Percentiles rank a stretch among this genome's conserved stretches.
Conservation (phyloP, 2,329 filamentous ascomycete species). For the Stromatinia cepivora region DNA sequence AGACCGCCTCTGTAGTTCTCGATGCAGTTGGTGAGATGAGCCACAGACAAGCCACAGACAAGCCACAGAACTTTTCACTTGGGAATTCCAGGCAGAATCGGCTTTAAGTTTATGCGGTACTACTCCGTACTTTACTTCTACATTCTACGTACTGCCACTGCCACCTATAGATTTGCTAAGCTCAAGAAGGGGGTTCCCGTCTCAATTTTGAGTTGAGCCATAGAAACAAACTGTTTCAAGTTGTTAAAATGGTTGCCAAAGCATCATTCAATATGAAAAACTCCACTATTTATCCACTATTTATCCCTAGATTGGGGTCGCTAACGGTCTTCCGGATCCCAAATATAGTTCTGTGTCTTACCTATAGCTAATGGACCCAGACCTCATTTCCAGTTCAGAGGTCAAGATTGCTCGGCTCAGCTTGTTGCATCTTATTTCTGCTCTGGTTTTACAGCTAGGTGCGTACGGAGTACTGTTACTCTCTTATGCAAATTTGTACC, state of each 20-base stretch:
- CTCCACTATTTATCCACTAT: background rate
- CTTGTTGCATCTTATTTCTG: background rate
- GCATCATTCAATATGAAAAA: background rate
- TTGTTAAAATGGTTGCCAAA: background rate
- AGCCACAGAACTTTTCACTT: too few relatives aligned
- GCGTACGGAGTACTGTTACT: background rate
- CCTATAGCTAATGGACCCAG: background rate
- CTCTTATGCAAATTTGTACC: background rate
- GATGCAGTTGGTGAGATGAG: too few relatives aligned
- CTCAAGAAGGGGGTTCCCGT: too few relatives aligned
- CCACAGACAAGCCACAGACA: too few relatives aligned
- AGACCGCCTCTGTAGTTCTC: too few relatives aligned
- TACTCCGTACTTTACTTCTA: too few relatives aligned
- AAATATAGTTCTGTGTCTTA: background rate
- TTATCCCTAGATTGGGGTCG: background rate
- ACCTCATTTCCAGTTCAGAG: conserved; percentile 9
- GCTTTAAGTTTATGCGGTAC: too few relatives aligned
- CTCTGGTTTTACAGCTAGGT: background rate
- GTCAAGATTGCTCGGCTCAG: background rate
- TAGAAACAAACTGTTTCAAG: background rate
- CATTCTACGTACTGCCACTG: too few relatives aligned
- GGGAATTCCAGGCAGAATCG: too few relatives aligned
- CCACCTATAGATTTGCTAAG: too few relatives aligned
- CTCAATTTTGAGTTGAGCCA: conserved; percentile 3
- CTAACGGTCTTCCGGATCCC: background rate